Evolutionary conservation across 129 eudicot species (phyloP).

Genomic region (Flaveria trinervia): DNA sequence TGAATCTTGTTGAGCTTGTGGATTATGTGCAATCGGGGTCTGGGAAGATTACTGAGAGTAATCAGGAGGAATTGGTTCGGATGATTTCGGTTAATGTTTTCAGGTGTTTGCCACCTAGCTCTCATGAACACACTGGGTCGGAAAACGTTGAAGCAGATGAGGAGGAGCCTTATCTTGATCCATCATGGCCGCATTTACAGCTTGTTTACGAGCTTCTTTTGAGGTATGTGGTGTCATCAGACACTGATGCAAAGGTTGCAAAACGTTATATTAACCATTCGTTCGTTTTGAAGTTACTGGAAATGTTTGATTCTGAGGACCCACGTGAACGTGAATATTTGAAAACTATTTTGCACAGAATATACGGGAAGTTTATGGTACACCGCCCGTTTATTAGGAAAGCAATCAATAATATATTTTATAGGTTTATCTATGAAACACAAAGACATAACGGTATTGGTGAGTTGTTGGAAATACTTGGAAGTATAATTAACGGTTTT

Average conservation of each 20-base stretch:
- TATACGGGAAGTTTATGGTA: slow-evolving; percentile 87
- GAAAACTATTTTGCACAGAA: slow-evolving; percentile 73
- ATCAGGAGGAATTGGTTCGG: slow-evolving; percentile 67
- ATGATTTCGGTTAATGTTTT: slow-evolving; percentile 68
- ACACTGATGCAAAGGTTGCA: slow-evolving; percentile 72
- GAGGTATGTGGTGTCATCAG: slow-evolving; percentile 67
- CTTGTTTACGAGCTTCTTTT: slow-evolving; percentile 74
- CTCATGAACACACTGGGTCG: slow-evolving; percentile 57
- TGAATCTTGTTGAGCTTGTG: slow-evolving; percentile 60
- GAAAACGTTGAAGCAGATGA: slow-evolving; percentile 65
- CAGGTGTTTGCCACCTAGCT: slow-evolving; percentile 61
- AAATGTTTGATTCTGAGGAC: slow-evolving; percentile 83
- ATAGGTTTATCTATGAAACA: slow-evolving; percentile 72
- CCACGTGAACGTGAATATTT: slow-evolving; percentile 74
- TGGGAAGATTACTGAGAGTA: slow-evolving; percentile 55
- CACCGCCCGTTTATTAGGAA: slow-evolving; percentile 86
- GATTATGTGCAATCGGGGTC: slow-evolving; percentile 69
- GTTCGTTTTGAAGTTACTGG: slow-evolving; percentile 64
- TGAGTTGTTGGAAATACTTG: slow-evolving; percentile 79
- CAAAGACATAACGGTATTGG: slow-evolving; percentile 72
- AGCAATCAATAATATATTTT: slow-evolving; percentile 71
- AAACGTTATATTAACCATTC: slow-evolving; percentile 69
- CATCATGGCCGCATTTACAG: slow-evolving; percentile 77
- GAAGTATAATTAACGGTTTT: slow-evolving; percentile 82
- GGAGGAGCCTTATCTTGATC: slow-evolving; percentile 68